phyloP scores from a whole-genome alignment of 768 basidiomycete genomes.

The Lactifluus echinatus region DNA sequence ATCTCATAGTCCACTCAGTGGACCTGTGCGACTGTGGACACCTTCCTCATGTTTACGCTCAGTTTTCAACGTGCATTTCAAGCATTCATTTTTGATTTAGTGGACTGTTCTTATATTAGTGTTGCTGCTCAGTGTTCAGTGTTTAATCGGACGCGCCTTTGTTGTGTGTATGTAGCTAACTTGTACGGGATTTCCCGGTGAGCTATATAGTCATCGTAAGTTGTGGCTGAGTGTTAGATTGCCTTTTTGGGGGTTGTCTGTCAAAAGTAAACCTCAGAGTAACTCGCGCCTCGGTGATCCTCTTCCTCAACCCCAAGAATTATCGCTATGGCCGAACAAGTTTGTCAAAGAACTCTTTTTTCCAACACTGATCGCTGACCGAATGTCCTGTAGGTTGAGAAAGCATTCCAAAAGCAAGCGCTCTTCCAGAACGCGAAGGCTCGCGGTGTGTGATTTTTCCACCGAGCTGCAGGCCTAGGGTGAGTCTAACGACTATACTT shows the following conservation, averaged over 20 bases:
- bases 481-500: neutral
- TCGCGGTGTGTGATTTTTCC: constrained; percentile 54
- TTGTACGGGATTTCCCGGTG: constrained; percentile 9
- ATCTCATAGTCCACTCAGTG: neutral
- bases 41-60: neutral
- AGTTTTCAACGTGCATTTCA: neutral
- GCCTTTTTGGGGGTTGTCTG: constrained; percentile 11
- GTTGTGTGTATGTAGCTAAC: neutral
- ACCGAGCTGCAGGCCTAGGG: neutral
- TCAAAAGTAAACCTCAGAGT: constrained; percentile 1
- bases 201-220: constrained; percentile 17
- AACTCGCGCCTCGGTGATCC: neutral
- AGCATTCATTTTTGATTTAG: neutral
- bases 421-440: constrained; percentile 97
- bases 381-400: constrained; percentile 64
- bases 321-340: constrained; percentile 34
- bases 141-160: neutral
- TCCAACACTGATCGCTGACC: neutral
- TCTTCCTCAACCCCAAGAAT: constrained; percentile 25
- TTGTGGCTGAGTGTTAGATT: constrained; percentile 16
- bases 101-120: constrained; percentile 5
- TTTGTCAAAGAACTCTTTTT: constrained; percentile 19
- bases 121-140: no score
- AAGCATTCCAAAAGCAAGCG: constrained; percentile 95
- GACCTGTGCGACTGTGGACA: neutral